Evolutionary conservation across 2,329 filamentous ascomycete species (phyloP).

Genomic region (Fusarium multiceps): DNA sequence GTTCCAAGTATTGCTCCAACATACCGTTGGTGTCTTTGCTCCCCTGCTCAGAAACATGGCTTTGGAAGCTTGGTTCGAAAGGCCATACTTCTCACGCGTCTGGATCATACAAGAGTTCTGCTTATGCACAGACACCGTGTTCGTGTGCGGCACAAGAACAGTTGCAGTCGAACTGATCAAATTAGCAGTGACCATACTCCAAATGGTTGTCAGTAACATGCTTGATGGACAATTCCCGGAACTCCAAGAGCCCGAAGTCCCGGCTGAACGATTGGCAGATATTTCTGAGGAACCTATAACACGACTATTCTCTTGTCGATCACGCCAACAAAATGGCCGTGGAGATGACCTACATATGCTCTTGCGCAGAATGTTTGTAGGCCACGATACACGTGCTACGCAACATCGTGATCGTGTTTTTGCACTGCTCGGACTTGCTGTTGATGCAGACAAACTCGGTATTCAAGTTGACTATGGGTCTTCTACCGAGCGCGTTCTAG

Average conservation of each 20-base stretch:
- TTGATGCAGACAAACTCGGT: neutral
- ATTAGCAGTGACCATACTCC: neutral
- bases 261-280: neutral
- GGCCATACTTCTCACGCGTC: neutral
- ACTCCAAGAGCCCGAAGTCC: neutral
- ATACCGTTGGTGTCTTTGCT: neutral
- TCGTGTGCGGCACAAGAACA: neutral
- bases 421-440: neutral
- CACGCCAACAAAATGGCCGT: neutral
- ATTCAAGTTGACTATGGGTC: neutral
- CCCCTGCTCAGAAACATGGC: neutral
- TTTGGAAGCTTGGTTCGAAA: neutral
- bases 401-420: constrained; percentile 1
- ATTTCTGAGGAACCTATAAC: neutral
- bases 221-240: fast-evolving
- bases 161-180: neutral
- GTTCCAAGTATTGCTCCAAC: neutral
- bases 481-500: neutral
- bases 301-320: neutral
- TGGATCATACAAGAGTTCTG: constrained; percentile 10
- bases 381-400: neutral
- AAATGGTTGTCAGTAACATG: neutral
- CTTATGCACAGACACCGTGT: neutral
- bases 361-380: neutral
- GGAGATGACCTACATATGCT: neutral